phyloP scores from a whole-genome alignment of 148 eudicot genomes.

The Spergularia marina region DNA sequence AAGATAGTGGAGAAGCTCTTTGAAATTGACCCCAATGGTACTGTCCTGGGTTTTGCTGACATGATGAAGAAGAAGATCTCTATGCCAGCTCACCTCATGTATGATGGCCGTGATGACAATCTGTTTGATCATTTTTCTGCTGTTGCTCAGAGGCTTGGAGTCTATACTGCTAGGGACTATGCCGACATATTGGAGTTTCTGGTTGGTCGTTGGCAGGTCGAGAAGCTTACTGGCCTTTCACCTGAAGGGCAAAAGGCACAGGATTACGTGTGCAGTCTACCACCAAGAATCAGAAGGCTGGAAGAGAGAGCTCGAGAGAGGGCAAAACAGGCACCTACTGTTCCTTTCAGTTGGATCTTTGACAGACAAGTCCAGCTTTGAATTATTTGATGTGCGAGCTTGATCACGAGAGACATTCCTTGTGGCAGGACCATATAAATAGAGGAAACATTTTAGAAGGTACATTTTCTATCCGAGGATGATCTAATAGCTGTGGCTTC shows the following conservation, averaged over 20 bases:
- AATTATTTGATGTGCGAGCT: background rate
- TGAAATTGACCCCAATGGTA: conserved; percentile 61
- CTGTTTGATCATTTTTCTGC: conserved; percentile 57
- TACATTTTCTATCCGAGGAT: background rate
- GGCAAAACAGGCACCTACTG: conserved; percentile 31
- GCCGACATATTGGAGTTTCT: conserved; percentile 55
- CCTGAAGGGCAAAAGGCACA: conserved; percentile 35
- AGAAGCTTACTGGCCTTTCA: conserved; percentile 44
- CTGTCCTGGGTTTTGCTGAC: conserved; percentile 52
- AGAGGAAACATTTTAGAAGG: background rate
- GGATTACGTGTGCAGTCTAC: conserved; percentile 43
- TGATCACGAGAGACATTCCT: background rate
- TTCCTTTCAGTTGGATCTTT: conserved; percentile 54
- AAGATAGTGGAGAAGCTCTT: conserved; percentile 40
- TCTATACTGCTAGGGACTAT: conserved; percentile 55
- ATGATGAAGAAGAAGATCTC: conserved; percentile 71
- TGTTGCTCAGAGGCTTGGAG: conserved; percentile 57
- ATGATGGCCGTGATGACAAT: conserved; percentile 51
- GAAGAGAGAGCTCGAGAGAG: conserved; percentile 46
- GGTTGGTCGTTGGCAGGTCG: conserved; percentile 40
- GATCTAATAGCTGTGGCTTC: background rate
- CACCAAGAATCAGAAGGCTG: conserved; percentile 39
- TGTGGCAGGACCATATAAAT: background rate
- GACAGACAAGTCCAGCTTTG: conserved; percentile 40
- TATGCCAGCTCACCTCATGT: conserved; percentile 69